Conservation (phyloP, 352 stramenopile genomes). For the Pythium plurisporium region DNA sequence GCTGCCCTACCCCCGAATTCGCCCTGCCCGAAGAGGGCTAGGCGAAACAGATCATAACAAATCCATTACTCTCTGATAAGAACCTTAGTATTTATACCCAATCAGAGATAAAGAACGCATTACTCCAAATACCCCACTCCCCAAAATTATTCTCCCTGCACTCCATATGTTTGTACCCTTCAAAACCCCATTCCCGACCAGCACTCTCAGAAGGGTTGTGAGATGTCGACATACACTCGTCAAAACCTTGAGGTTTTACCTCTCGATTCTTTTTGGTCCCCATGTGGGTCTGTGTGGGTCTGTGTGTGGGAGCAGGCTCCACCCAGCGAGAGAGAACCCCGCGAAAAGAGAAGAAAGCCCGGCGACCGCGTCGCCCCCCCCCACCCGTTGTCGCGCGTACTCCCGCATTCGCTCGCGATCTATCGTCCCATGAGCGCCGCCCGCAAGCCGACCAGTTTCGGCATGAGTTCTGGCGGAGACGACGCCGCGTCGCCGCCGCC, state of each 20-base stretch:
- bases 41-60: too few species aligned
- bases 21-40: too few species aligned
- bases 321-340: not conserved
- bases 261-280: not conserved
- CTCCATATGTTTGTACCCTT: not conserved
- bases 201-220: slow-evolving; percentile 7
- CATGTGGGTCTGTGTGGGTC: slow-evolving; percentile 2
- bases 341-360: not conserved
- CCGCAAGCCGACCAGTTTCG: slow-evolving; percentile 10
- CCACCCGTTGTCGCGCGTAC: not conserved
- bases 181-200: not conserved
- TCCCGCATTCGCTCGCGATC: too few species aligned
- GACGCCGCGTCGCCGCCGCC: slow-evolving; percentile 1
- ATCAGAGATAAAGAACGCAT: not conserved
- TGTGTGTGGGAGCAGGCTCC: slow-evolving; percentile 12
- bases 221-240: slow-evolving; percentile 11
- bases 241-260: slow-evolving; percentile 23
- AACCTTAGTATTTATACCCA: not conserved
- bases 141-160: not conserved
- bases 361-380: not conserved
- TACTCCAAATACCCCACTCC: not conserved
- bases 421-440: slow-evolving; percentile 1
- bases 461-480: slow-evolving; percentile 3
- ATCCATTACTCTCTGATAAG: too few species aligned
- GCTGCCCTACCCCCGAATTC: too few species aligned